Evolutionary conservation across 768 basidiomycete species (phyloP).

Genomic region (Psilocybe tampanensis): DNA sequence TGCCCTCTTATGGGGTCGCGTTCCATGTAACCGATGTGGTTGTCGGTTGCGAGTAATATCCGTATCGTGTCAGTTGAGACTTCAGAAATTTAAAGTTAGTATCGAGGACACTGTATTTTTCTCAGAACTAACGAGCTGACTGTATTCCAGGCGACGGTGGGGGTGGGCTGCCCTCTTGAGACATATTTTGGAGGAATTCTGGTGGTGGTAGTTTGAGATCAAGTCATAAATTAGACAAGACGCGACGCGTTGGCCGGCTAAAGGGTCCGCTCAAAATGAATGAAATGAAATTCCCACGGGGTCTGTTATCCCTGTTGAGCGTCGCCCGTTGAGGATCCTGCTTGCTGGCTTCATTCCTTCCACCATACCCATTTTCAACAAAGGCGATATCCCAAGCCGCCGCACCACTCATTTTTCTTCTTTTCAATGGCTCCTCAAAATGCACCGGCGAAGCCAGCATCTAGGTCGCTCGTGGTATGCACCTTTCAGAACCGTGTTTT

Average conservation of each 20-base stretch:
- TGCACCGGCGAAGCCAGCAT: constrained; percentile 31
- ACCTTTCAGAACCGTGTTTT: not conserved
- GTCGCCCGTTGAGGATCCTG: not conserved
- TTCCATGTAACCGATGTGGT: constrained; percentile 94
- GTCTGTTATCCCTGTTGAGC: not conserved
- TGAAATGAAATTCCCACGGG: not conserved
- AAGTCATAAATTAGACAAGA: not conserved
- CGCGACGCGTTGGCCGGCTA: constrained; percentile 8
- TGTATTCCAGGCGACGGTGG: constrained; percentile 23
- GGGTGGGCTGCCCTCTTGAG: constrained; percentile 14
- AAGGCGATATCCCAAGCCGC: not conserved
- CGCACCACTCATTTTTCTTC: constrained; percentile 5
- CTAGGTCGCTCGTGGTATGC: constrained; percentile 49
- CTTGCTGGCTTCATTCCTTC: not conserved
- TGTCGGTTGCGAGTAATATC: constrained; percentile 93
- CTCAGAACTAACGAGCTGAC: constrained; percentile 22
- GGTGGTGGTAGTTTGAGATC: not conserved
- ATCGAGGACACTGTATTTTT: not conserved
- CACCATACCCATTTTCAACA: constrained; percentile 1
- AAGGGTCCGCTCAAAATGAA: not conserved
- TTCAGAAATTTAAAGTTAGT: constrained; percentile 25
- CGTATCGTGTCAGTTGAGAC: constrained; percentile 70
- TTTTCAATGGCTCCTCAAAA: constrained; percentile 16
- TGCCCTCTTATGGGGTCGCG: constrained; percentile 92
- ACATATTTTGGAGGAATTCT: constrained; percentile 16